These are phyloP conservation scores for Gossypium lobatum DNA, from an alignment of 441 rosid species.

Conservation along the genomic window DNA sequence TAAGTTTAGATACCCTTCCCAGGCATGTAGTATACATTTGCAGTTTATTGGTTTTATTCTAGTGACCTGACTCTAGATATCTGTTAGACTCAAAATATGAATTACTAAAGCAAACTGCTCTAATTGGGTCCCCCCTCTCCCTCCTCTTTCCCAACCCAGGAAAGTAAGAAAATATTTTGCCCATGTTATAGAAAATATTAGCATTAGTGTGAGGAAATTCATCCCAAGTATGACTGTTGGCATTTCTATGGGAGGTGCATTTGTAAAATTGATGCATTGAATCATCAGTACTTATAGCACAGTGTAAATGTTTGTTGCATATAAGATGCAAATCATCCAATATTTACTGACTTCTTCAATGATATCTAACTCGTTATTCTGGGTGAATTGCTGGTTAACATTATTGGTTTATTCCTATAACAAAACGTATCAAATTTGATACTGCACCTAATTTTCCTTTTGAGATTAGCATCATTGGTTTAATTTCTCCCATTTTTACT, in stretches of 20 bases:
- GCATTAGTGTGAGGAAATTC: neutral
- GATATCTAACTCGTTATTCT: neutral
- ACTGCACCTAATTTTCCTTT: neutral
- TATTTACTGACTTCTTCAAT: neutral
- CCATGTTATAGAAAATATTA: neutral
- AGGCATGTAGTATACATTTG: conserved; percentile 17
- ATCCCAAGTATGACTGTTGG: neutral
- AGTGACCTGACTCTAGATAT: neutral
- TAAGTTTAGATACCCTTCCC: conserved; percentile 38
- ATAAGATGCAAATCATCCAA: neutral
- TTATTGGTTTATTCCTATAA: neutral
- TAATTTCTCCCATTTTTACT: conserved; percentile 11
- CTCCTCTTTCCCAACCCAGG: neutral
- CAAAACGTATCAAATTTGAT: neutral
- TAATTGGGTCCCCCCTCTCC: neutral
- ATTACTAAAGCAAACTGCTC: neutral
- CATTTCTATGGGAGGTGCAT: neutral
- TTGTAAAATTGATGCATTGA: neutral
- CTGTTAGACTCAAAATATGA: neutral
- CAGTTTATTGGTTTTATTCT: conserved; percentile 14
- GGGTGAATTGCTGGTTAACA: neutral
- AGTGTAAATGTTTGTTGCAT: neutral
- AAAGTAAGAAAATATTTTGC: neutral
- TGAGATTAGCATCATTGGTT: neutral
- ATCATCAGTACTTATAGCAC: neutral